Evolutionary conservation across 106 monocot genomes (phyloP).

Genomic region (Phalaenopsis equestris): DNA sequence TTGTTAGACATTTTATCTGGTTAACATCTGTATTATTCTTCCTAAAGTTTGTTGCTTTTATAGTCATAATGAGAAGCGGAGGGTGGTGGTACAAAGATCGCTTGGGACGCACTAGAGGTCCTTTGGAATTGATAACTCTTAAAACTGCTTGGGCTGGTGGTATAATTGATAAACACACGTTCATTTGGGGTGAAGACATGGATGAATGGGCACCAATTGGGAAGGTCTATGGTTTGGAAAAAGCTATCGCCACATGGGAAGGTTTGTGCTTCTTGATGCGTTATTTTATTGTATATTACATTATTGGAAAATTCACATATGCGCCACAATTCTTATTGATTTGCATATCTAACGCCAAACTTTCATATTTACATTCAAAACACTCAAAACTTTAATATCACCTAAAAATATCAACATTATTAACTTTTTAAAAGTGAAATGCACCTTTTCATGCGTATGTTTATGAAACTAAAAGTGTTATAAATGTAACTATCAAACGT

Average conservation of each 20-base stretch:
- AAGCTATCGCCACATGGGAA: conserved; percentile 92
- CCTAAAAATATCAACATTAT: too few relatives aligned
- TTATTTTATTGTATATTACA: background rate
- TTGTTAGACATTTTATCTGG: background rate
- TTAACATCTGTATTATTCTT: background rate
- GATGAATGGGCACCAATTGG: conserved; percentile 95
- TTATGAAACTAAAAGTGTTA: too few relatives aligned
- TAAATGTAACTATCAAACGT: too few relatives aligned
- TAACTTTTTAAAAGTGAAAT: too few relatives aligned
- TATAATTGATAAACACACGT: conserved; percentile 82
- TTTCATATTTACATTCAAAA: too few relatives aligned
- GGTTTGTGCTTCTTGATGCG: conserved; percentile 28
- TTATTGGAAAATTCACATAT: too few relatives aligned
- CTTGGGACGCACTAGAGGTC: conserved; percentile 80
- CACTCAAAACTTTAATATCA: too few relatives aligned
- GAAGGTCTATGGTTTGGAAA: conserved; percentile 79
- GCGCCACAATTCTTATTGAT: too few relatives aligned
- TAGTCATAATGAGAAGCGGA: conserved; percentile 80
- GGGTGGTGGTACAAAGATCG: conserved; percentile 91
- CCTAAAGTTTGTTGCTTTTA: background rate
- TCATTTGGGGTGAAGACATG: conserved; percentile 93
- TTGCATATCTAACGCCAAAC: too few relatives aligned
- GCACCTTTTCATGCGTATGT: too few relatives aligned
- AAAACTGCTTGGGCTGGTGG: conserved; percentile 91
- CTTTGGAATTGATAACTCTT: conserved; percentile 70